Conservation (phyloP, 768 basidiomycete genomes). For the Amanita pseudoporphyria region DNA sequence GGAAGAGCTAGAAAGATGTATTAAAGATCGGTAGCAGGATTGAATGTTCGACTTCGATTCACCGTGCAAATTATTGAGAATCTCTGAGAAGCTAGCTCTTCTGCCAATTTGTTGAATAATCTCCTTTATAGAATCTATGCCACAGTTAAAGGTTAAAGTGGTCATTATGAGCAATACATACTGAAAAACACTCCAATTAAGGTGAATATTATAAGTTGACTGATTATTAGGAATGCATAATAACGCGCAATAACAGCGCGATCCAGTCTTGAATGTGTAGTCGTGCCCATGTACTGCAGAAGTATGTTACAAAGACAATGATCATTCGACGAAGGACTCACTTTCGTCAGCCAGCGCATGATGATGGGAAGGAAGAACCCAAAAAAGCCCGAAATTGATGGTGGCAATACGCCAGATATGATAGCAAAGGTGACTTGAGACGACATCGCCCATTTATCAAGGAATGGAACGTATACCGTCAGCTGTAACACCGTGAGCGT, state of each 20-base stretch:
- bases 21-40: background rate
- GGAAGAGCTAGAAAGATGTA: constrained; percentile 43
- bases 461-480: constrained; percentile 61
- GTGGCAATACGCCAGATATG: constrained; percentile 89
- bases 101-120: constrained; percentile 33
- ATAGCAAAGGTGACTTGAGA: constrained; percentile 69
- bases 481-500: constrained; percentile 30
- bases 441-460: constrained; percentile 56
- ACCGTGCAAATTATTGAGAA: constrained; percentile 38
- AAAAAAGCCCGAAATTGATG: constrained; percentile 80
- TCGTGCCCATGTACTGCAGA: constrained; percentile 51
- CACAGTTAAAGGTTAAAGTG: background rate
- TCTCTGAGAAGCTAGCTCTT: constrained; percentile 35
- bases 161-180: constrained; percentile 24
- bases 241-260: constrained; percentile 89
- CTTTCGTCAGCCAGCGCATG: constrained; percentile 83
- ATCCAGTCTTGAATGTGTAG: constrained; percentile 74
- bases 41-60: constrained; percentile 13
- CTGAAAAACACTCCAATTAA: constrained; percentile 85
- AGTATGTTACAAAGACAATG: constrained; percentile 46
- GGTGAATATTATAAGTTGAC: constrained; percentile 91
- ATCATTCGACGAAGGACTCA: constrained; percentile 25
- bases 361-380: constrained; percentile 86
- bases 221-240: constrained; percentile 89
- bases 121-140: constrained; percentile 31